Evolutionary conservation across 75 land plant genomes (phyloP).

Genomic region (Selaginella tamariscina): DNA sequence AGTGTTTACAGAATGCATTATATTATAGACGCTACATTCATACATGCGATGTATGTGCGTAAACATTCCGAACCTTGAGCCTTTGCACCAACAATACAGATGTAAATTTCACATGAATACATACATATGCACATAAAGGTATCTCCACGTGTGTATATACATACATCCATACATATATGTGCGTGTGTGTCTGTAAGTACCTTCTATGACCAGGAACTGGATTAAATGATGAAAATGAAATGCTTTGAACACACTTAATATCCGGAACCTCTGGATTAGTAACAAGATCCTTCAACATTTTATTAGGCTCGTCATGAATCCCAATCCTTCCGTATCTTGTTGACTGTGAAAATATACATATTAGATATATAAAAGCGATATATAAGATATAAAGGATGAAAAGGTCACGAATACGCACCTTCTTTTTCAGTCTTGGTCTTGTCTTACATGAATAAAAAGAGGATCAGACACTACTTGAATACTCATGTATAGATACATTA

Average conservation of each 20-base stretch:
- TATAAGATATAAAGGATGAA: neutral
- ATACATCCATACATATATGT: too few species aligned
- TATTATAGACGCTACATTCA: too few species aligned
- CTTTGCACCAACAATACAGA: too few species aligned
- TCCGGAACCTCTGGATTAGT: slow-evolving; percentile 39
- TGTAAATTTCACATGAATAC: too few species aligned
- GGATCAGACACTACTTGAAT: too few species aligned
- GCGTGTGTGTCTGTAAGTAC: too few species aligned
- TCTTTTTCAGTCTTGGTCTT: slow-evolving; percentile 1
- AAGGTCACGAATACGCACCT: neutral
- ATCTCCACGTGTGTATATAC: too few species aligned
- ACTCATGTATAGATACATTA: neutral
- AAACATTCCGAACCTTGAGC: too few species aligned
- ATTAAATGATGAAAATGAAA: slow-evolving; percentile 91
- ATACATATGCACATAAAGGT: too few species aligned
- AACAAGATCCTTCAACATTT: slow-evolving; percentile 48
- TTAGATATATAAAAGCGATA: neutral
- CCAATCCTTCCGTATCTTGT: slow-evolving; percentile 70
- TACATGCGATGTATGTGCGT: too few species aligned
- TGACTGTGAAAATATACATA: slow-evolving; percentile 13
- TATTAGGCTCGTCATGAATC: slow-evolving; percentile 78
- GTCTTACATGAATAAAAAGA: neutral
- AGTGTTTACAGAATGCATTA: too few species aligned
- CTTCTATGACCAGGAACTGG: slow-evolving; percentile 90
- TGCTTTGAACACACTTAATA: slow-evolving; percentile 66